These are phyloP conservation scores for Tetrapisispora fleetii DNA, from an alignment of 805 yeast genomes.

Conservation along the genomic window DNA sequence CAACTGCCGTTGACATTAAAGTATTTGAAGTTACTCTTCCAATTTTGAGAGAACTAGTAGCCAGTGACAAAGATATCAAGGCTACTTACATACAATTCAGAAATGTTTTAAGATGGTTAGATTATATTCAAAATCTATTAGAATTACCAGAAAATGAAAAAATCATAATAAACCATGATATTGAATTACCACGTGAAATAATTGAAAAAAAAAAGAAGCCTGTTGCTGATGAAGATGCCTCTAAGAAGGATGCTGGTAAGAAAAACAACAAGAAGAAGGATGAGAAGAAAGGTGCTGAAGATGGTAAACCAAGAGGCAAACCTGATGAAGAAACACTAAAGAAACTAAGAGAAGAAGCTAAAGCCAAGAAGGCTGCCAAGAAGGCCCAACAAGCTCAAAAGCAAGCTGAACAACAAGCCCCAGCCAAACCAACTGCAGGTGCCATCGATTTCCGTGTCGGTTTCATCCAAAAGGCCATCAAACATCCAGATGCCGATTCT, in stretches of 20 bases:
- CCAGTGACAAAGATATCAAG: slow-evolving; percentile 32
- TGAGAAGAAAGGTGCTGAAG: slow-evolving; percentile 21
- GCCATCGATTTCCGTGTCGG: slow-evolving; percentile 92
- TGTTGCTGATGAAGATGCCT: slow-evolving; percentile 23
- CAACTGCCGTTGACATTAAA: slow-evolving; percentile 60
- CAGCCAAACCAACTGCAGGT: slow-evolving; percentile 67
- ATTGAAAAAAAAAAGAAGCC: slow-evolving; percentile 49
- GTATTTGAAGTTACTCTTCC: slow-evolving; percentile 62
- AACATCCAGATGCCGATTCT: slow-evolving; percentile 97
- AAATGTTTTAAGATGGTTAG: slow-evolving; percentile 90
- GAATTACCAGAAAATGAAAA: slow-evolving; percentile 45
- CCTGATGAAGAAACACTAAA: slow-evolving; percentile 41
- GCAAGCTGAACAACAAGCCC: slow-evolving; percentile 33
- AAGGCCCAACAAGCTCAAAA: slow-evolving; percentile 48
- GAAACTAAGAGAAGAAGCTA: slow-evolving; percentile 42
- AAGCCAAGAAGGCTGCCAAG: slow-evolving; percentile 48
- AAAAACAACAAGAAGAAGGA: slow-evolving; percentile 12
- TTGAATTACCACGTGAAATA: slow-evolving; percentile 65
- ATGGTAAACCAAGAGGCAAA: slow-evolving; percentile 31
- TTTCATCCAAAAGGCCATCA: slow-evolving; percentile 88
- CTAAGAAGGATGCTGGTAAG: slow-evolving; percentile 14
- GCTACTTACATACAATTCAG: slow-evolving; percentile 55
- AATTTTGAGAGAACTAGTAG: slow-evolving; percentile 44
- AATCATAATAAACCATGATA: slow-evolving; percentile 49
- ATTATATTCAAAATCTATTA: slow-evolving; percentile 65